Evolutionary conservation across 139 green algal genomes (phyloP), one percentile per base, ranked within the genome.

Genomic region (Closterium sp.): DNA sequence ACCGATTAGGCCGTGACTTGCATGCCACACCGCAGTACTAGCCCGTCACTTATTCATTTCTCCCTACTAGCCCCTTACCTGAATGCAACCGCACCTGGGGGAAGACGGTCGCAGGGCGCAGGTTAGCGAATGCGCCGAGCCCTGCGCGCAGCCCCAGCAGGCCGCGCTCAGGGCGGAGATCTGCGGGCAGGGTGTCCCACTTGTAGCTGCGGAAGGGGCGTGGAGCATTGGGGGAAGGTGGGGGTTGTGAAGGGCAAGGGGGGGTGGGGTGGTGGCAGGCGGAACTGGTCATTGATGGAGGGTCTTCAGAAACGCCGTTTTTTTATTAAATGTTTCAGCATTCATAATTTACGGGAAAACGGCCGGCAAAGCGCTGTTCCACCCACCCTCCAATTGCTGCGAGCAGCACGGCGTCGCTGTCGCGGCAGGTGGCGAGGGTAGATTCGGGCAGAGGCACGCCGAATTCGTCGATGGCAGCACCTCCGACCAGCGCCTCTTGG

Each of bases 121-220:
- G 96, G 93, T 99, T 99, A 34, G 98, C 98, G 93, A 99, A 99
- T 16, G 97, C 96, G 84, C 98, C 97, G 21, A 99, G 96, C 33
- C 96, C 96, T 4, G 97, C 94, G 21, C 98, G 94, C 84, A 99
- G 96, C 30, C 94, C 95, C 35, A 99, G 95, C 81, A 99, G 96
- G 4, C 98, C 98, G 25, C 97, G 94, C 95, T 99, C 98, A 7
- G 98, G 98, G 32, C 97, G 94, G 91, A 97, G 92, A 4, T 95
- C 94, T 87, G 95, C 93, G 43, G 97, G 96, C 31, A 98, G 94
- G 19, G 89, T 97, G 95, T 99, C 98, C 98, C 98, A 99, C 95
- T 99, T 99, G 95, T 99, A 99, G 34, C 91, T 93, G 90, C 90
- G 55, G 10, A 76, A 4, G 16, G 55, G 12, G 55, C 2, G 55